Percentiles rank a stretch among this genome's conserved stretches.
Conservation (phyloP, 306 rosid species). For the Argentina anserina region DNA sequence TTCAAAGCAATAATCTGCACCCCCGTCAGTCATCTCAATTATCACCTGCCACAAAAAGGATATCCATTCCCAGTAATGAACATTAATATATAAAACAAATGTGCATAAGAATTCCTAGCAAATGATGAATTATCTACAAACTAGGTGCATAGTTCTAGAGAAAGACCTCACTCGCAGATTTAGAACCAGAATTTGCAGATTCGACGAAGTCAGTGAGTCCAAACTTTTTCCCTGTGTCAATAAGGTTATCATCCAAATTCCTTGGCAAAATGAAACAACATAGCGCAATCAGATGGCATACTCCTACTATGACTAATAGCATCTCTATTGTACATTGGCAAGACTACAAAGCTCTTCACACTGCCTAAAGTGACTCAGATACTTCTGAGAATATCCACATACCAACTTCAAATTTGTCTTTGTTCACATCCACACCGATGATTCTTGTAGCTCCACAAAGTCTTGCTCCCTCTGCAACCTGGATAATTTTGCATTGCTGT, state of each 20-base stretch:
- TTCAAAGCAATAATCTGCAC: constrained; percentile 87
- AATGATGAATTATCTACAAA: neutral
- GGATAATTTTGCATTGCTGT: constrained; percentile 21
- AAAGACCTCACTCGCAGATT: constrained; percentile 69
- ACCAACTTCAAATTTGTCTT: constrained; percentile 65
- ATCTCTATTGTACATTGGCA: neutral
- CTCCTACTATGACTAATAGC: neutral
- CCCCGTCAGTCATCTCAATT: constrained; percentile 61
- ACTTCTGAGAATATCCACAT: constrained; percentile 14
- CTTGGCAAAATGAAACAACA: neutral
- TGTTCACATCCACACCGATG: constrained; percentile 78
- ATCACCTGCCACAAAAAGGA: constrained; percentile 37
- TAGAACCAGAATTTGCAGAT: constrained; percentile 37
- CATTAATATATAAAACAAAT: neutral
- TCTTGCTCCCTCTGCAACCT: constrained; percentile 94
- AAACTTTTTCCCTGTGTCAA: constrained; percentile 58
- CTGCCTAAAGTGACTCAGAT: neutral
- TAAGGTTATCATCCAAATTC: neutral
- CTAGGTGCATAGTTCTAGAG: neutral
- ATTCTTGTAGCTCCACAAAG: constrained; percentile 74
- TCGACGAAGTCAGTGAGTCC: constrained; percentile 67
- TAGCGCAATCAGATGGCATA: neutral
- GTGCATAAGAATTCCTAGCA: neutral
- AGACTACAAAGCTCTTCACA: neutral
- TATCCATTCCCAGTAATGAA: neutral